Evolutionary conservation across 176 grass and related monocot genomes (phyloP).

Genomic region (Rhynchospora breviuscula): DNA sequence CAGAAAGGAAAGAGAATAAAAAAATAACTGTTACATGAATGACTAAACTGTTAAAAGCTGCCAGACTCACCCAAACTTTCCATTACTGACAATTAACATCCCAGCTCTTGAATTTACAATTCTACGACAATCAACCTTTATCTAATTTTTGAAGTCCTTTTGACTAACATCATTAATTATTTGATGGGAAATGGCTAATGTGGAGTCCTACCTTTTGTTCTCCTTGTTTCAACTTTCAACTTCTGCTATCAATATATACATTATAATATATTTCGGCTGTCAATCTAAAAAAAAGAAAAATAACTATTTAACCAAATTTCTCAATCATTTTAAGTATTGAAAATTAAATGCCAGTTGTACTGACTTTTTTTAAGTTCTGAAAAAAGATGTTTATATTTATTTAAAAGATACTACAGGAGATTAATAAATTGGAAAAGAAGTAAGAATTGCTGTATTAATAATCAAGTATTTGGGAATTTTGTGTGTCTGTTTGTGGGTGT

Average conservation of each 20-base stretch:
- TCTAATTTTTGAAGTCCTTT: not conserved
- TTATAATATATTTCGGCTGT: not conserved
- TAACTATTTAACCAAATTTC: not conserved
- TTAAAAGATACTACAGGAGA: not conserved
- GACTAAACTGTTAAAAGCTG: not conserved
- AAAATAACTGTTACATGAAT: not conserved
- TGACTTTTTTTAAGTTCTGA: too few species aligned
- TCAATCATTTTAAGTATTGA: not conserved
- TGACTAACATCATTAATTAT: not conserved
- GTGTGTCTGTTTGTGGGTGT: not conserved
- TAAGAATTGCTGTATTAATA: not conserved
- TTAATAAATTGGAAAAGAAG: not conserved
- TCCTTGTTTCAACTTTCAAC: not conserved
- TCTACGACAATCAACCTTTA: not conserved
- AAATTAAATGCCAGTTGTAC: not conserved
- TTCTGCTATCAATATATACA: not conserved
- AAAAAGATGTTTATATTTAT: not conserved
- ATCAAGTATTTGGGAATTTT: not conserved
- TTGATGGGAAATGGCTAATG: not conserved
- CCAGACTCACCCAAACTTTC: not conserved
- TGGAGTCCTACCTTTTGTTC: not conserved
- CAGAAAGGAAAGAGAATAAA: not conserved
- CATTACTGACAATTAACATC: not conserved
- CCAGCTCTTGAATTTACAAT: not conserved
- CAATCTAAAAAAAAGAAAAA: not conserved